phyloP scores from a whole-genome alignment of 768 basidiomycete genomes.

The Suillus americanus region DNA sequence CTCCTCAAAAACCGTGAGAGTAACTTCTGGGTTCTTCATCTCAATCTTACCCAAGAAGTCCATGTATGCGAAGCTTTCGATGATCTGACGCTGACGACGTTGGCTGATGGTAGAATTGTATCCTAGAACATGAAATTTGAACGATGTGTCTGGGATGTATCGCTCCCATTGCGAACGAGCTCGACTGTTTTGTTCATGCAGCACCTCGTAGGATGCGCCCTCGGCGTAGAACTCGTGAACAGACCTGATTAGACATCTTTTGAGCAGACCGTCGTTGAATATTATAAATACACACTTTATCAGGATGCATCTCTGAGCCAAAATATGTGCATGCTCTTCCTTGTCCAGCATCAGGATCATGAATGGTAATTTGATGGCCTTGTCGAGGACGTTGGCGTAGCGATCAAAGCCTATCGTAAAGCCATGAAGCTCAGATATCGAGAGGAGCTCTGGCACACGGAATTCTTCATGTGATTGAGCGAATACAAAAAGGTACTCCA shows the following conservation, averaged over 20 bases:
- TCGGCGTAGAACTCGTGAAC: conserved; percentile 78
- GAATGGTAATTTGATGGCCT: conserved; percentile 56
- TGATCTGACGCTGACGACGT: conserved; percentile 58
- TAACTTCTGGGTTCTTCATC: conserved; percentile 75
- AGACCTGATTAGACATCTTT: conserved; percentile 44
- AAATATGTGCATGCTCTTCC: conserved; percentile 71
- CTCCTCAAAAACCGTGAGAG: conserved; percentile 80
- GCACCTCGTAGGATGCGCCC: conserved; percentile 63
- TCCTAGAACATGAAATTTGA: conserved; percentile 75
- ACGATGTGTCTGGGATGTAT: conserved; percentile 67
- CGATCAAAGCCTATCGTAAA: conserved; percentile 53
- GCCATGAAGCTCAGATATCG: conserved; percentile 70
- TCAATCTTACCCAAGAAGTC: conserved; percentile 77
- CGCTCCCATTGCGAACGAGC: conserved; percentile 52
- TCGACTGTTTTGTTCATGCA: conserved; percentile 57
- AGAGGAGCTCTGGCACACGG: conserved; percentile 78
- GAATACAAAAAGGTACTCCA: conserved; percentile 66
- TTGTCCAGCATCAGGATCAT: conserved; percentile 67
- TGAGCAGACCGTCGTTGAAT: neutral
- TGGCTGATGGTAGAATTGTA: conserved; percentile 77
- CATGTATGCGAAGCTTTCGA: conserved; percentile 87
- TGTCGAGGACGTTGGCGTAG: conserved; percentile 46
- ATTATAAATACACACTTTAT: conserved; percentile 60
- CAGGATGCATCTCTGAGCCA: conserved; percentile 78
- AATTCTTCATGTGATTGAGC: conserved; percentile 83